These are phyloP conservation scores for Penicillium sp. DNA, from an alignment of 2,329 filamentous ascomycete genomes.

Conservation along the genomic window DNA sequence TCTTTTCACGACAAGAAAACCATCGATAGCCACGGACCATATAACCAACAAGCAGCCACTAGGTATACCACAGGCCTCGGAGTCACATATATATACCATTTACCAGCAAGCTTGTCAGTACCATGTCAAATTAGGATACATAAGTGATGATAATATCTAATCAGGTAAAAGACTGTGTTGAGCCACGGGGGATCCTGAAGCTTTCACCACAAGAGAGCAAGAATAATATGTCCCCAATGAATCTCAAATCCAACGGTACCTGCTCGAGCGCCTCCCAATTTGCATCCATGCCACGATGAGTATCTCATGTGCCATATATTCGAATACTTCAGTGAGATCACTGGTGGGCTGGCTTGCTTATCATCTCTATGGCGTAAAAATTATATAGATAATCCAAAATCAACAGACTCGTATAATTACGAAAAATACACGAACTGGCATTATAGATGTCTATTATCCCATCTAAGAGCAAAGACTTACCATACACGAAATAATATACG, in stretches of 20 bases:
- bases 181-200: not conserved
- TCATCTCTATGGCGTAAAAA: no score
- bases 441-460: no score
- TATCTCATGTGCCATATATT: not conserved
- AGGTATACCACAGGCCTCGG: not conserved
- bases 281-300: not conserved
- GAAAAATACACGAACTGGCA: not conserved
- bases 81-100: no score
- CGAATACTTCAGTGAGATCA: fast-evolving
- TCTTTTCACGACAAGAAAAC: no score
- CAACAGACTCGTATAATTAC: not conserved
- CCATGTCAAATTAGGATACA: not conserved
- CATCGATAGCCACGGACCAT: no score
- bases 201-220: not conserved
- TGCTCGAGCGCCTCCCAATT: not conserved
- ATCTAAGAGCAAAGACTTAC: not conserved
- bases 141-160: no score
- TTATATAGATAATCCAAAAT: not conserved
- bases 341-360: not conserved
- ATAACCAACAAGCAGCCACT: not conserved
- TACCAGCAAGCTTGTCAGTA: not conserved
- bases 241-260: not conserved
- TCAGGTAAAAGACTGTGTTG: not conserved
- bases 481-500: no score
- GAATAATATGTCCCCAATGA: not conserved